Evolutionary conservation across 176 grass and related monocot species (phyloP), one percentile per base, ranked within the genome.

Genomic region (Triticum urartu): DNA sequence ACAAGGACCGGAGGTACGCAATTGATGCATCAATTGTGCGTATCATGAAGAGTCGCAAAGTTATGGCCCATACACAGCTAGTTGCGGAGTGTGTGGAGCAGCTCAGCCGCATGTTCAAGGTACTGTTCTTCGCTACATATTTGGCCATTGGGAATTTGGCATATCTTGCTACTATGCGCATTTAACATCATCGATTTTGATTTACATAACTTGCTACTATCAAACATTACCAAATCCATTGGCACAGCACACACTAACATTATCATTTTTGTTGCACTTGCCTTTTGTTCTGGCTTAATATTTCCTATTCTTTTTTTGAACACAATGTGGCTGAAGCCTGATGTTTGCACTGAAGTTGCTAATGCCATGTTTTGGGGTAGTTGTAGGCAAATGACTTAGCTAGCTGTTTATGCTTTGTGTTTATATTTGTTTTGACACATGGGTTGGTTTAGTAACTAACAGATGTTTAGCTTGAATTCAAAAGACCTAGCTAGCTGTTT

Each of bases 21-120:
- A 99, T 99, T n/a, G 94, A 99, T 91, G 97, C 97, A 26, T 92
- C 97, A 35, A 94, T 99, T 77, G 97, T 99, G 50, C 94, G 97
- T 64, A 96, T 99, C 75, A 99, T 99, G 97, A 99, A 99, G 69
- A 96, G 94, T 33, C 90, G 94, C 30, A 99, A 99, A 85, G 87
- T 96, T 74, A 86, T 99, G 78, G 72, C 83, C n/a, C 94, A 96
- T 91, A 94, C 95, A 15, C 94, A 95, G 54, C 86, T 98, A 20
- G 90, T 96, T 10, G 80, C 85, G 33, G 97, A 98, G 69, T 98
- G 97, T n/a, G 97, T 98, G 45, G 92, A 98, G 79, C 97, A 98
- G 82, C 97, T 98, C 21, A 89, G 82, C 83, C 97, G 92, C 61
- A 96, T 98, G 95, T 97, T 97, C 78, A 97, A 97, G 95, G 95